phyloP scores from a whole-genome alignment of 495 filamentous ascomycete genomes.

The Penicillium macrosclerotiorum region DNA sequence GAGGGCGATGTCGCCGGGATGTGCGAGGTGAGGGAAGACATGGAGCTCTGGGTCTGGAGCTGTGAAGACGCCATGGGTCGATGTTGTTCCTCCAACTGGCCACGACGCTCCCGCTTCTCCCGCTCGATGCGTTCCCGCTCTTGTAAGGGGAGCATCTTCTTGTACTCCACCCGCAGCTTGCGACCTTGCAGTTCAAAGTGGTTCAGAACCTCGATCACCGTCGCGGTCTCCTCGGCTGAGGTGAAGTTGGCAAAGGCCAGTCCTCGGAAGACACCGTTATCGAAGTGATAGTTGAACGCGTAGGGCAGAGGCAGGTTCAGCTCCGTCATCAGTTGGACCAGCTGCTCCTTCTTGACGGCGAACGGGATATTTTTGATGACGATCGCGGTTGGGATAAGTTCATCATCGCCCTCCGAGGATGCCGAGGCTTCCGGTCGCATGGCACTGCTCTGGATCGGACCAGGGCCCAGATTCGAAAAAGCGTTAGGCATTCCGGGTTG shows the following conservation, averaged over 20 bases:
- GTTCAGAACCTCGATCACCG: constrained; percentile 88
- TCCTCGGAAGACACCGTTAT: constrained; percentile 95
- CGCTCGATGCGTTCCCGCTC: constrained; percentile 95
- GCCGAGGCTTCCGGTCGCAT: constrained; percentile 53
- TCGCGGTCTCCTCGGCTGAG: constrained; percentile 85
- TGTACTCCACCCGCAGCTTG: constrained; percentile 95
- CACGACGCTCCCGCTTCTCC: constrained; percentile 94
- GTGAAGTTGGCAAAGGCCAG: constrained; percentile 98
- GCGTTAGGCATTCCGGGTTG: constrained; percentile 52
- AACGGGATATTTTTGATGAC: constrained; percentile 99
- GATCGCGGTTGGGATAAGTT: constrained; percentile 96
- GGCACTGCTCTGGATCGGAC: constrained; percentile 47
- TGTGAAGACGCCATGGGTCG: constrained; percentile 61
- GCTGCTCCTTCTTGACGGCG: constrained; percentile 93
- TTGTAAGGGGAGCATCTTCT: constrained; percentile 96
- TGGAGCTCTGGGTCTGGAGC: constrained; percentile 78
- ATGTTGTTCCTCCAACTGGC: constrained; percentile 96
- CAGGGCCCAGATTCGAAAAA: constrained; percentile 53
- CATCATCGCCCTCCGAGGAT: constrained; percentile 62
- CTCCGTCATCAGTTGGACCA: constrained; percentile 89
- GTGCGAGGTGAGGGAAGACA: constrained; percentile 75
- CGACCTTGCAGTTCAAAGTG: constrained; percentile 92
- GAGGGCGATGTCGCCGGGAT: constrained; percentile 71
- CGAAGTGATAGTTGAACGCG: constrained; percentile 99
- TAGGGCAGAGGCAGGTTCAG: constrained; percentile 89